phyloP scores from a whole-genome alignment of 2,329 filamentous ascomycete genomes.

The Sphaerulina populicola region DNA sequence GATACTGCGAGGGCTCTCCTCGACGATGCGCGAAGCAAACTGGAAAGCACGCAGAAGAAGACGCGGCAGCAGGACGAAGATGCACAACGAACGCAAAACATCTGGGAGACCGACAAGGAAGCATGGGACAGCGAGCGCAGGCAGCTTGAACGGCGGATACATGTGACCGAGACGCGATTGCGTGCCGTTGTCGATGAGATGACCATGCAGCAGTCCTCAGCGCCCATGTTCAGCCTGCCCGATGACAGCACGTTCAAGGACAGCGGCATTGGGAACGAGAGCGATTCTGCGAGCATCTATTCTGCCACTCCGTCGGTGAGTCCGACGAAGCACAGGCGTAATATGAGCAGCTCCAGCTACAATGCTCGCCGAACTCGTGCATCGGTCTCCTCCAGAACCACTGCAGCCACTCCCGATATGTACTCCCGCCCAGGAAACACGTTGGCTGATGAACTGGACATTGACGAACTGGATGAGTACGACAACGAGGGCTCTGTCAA shows the following conservation, averaged over 20 bases:
- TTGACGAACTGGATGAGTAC: conserved; percentile 67
- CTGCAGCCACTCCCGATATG: conserved; percentile 34
- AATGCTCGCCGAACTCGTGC: conserved; percentile 18
- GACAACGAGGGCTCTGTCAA: conserved; percentile 49
- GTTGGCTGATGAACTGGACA: conserved; percentile 82
- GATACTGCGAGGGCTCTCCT: conserved; percentile 70
- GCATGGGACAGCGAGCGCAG: conserved; percentile 77
- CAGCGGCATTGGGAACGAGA: conserved; percentile 46
- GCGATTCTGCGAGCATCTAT: conserved; percentile 63
- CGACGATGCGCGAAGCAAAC: conserved; percentile 63
- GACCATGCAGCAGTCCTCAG: conserved; percentile 53
- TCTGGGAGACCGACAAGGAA: conserved; percentile 79
- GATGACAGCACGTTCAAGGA: conserved; percentile 55
- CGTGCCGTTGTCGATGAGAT: conserved; percentile 82
- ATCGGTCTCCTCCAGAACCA: conserved; percentile 21
- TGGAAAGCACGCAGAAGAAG: conserved; percentile 72
- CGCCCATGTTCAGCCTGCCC: conserved; percentile 37
- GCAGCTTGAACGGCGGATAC: conserved; percentile 71
- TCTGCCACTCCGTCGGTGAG: conserved; percentile 37
- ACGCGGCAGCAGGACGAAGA: conserved; percentile 74
- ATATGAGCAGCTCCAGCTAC: conserved; percentile 30
- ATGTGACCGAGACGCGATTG: conserved; percentile 80
- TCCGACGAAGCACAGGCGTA: conserved; percentile 23
- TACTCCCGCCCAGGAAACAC: conserved; percentile 62
- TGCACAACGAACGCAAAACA: conserved; percentile 63